These are phyloP conservation scores for Penicillium thymicola DNA, from an alignment of 2,329 filamentous ascomycete species.

Conservation along the genomic window DNA sequence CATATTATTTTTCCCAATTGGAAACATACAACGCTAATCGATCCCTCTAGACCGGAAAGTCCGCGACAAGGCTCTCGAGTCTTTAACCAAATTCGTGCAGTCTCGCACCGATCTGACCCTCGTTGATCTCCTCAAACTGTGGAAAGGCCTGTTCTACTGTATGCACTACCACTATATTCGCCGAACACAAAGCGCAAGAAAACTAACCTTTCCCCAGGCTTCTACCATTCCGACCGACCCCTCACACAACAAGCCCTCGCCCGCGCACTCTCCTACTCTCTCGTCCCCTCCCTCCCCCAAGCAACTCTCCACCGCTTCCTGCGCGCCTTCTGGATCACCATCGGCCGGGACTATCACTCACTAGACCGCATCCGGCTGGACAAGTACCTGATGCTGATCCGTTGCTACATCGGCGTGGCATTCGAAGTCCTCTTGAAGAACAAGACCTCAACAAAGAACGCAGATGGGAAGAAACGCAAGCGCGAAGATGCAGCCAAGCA, in stretches of 20 bases:
- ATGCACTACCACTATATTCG: slow-evolving; percentile 22
- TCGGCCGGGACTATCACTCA: slow-evolving; percentile 65
- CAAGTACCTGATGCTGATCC: slow-evolving; percentile 84
- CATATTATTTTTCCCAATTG: background rate
- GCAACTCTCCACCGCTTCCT: slow-evolving; percentile 49
- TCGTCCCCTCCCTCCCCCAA: slow-evolving; percentile 60
- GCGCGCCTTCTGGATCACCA: slow-evolving; percentile 67
- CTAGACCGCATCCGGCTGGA: slow-evolving; percentile 79
- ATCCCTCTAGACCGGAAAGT: slow-evolving; percentile 65
- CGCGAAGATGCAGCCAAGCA: slow-evolving; percentile 27
- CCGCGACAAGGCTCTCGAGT: slow-evolving; percentile 72
- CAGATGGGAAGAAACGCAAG: slow-evolving; percentile 32
- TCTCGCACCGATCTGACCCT: slow-evolving; percentile 59
- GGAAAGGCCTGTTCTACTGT: slow-evolving; percentile 91
- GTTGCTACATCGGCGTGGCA: slow-evolving; percentile 71
- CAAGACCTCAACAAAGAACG: slow-evolving; percentile 8
- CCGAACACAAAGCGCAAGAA: background rate
- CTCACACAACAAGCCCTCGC: slow-evolving; percentile 82
- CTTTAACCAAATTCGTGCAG: slow-evolving; percentile 73
- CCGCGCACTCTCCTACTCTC: slow-evolving; percentile 65
- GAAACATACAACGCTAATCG: slow-evolving; percentile 4
- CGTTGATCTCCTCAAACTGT: slow-evolving; percentile 79
- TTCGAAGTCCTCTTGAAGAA: slow-evolving; percentile 49
- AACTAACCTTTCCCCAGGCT: slow-evolving; percentile 48
- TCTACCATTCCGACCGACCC: slow-evolving; percentile 91